Evolutionary conservation across 2,329 filamentous ascomycete species (phyloP), one percentile per base, ranked within the genome.

Genomic region (Sporothrix pseudoabietina): DNA sequence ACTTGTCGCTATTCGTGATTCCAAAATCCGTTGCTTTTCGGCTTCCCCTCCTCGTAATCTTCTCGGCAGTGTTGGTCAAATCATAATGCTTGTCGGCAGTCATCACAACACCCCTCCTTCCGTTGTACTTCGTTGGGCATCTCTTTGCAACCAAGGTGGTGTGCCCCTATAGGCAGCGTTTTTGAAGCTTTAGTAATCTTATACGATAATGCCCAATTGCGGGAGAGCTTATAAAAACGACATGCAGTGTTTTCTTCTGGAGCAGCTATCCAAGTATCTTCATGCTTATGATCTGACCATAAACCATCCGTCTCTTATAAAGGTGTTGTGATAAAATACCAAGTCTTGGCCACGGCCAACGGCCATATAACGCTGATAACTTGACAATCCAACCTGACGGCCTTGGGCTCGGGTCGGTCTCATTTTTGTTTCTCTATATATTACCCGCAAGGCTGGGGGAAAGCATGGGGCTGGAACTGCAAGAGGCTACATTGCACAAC

Each of bases 121-220:
- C 59, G 22, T 44, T 44, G 39, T 66, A 14, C 39, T 19, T 66
- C 39, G 39, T 66, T 66, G 61, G 61, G 61, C n/a, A 66, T 30
- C 61, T 47, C 39, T 16, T 44, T 22, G n/a, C 22, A 66, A 30
- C n/a, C 47, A 39, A 66, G 39, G 61, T 39, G 61, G 61, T 66
- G 39, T 66, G 61, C 39, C 61, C 39, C 22, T 32, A 41, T 41
- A 8, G 32, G 16, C 32, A 61, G n/a, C 14, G 2, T n/a, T 1
- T 10, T 4, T 35, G 16, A 35, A 61, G 12, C 30, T 59, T 10
- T 61, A 6, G 30, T 12, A 61, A 61, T 32, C 7, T 22, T 39
- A 16, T 22, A 8, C 4, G 30, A 59, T 16, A 63, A 22, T 41
- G 19, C n/a, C 32, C 19, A 22, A 2, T 16, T 39, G 4, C n/a